Evolutionary conservation across 306 rosid species (phyloP).

Genomic region (Medicago lupulina): DNA sequence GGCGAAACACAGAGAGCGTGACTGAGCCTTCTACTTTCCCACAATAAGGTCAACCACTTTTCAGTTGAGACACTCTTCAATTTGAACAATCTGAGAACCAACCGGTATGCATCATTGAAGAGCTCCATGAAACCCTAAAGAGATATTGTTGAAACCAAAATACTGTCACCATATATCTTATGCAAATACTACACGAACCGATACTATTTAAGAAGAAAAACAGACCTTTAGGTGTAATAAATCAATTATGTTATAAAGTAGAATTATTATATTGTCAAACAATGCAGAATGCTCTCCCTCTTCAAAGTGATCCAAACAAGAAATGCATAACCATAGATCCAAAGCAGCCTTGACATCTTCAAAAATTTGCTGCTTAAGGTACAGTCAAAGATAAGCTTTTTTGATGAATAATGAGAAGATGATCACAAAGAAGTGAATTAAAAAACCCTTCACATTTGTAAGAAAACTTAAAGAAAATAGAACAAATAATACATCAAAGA

Average conservation of each 20-base stretch:
- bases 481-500: conserved; percentile 10
- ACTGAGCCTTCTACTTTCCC: conserved; percentile 78
- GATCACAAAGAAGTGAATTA: conserved; percentile 9
- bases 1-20: conserved; percentile 82
- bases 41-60: conserved; percentile 65
- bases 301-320: conserved; percentile 48
- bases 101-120: conserved; percentile 57
- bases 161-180: conserved; percentile 27
- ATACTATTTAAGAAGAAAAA: conserved; percentile 36
- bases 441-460: not conserved
- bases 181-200: conserved; percentile 37
- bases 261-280: conserved; percentile 61
- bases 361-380: conserved; percentile 66
- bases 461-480: not conserved
- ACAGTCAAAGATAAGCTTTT: conserved; percentile 44
- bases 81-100: conserved; percentile 70
- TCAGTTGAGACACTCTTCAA: conserved; percentile 63
- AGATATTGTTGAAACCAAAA: conserved; percentile 31
- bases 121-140: conserved; percentile 79
- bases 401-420: conserved; percentile 3
- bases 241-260: conserved; percentile 70
- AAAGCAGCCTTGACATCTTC: conserved; percentile 77
- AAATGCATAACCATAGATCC: conserved; percentile 66
- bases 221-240: conserved; percentile 81
- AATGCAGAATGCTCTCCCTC: conserved; percentile 51